These are phyloP conservation scores for Sophora flavescens DNA, from an alignment of 306 rosid species.

Conservation along the genomic window DNA sequence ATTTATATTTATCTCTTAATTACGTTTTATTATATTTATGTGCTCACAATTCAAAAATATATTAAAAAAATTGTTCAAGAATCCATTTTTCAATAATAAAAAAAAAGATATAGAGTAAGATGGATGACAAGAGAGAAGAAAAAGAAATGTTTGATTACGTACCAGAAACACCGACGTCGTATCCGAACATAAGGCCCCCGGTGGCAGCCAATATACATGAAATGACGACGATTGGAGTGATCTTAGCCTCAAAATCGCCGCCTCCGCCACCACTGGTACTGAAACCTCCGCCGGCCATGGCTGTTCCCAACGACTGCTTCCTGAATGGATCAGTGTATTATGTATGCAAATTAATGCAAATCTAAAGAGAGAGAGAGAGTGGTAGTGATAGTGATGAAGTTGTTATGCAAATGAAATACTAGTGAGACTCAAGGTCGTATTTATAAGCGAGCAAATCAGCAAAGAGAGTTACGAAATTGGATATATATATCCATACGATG, in stretches of 20 bases:
- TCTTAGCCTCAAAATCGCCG: constrained; percentile 71
- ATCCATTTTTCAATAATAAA: no score
- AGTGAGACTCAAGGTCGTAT: neutral
- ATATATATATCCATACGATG: neutral
- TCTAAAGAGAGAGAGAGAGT: neutral
- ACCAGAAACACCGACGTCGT: constrained; percentile 87
- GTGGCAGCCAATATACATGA: constrained; percentile 85
- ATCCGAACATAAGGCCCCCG: constrained; percentile 90
- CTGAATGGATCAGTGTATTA: neutral
- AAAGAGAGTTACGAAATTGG: neutral
- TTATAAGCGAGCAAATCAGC: constrained; percentile 39
- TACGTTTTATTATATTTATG: no score
- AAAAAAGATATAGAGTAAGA: no score
- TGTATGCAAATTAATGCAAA: neutral
- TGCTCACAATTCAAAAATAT: no score
- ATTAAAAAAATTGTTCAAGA: no score
- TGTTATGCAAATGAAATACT: neutral
- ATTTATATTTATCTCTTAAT: no score
- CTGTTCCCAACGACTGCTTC: neutral
- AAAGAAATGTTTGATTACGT: neutral
- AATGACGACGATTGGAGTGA: constrained; percentile 76
- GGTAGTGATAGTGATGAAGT: neutral
- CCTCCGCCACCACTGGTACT: constrained; percentile 29
- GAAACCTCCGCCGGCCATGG: constrained; percentile 74
- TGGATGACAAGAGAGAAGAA: neutral